Evolutionary conservation across 1,139 yeast genomes (phyloP).

Genomic region (Candida dubliniensis): DNA sequence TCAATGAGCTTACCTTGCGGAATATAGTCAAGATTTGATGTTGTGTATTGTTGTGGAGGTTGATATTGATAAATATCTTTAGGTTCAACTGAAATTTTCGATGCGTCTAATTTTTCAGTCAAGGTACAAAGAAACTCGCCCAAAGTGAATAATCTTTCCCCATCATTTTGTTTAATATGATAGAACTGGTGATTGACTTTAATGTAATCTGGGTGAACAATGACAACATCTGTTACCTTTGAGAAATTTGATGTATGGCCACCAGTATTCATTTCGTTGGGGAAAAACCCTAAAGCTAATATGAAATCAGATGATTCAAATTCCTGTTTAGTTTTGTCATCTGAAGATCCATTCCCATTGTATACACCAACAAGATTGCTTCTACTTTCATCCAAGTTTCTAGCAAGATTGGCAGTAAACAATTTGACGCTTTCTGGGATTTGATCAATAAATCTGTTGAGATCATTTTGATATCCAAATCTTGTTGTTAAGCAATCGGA

Average conservation of each 20-base stretch:
- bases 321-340: slow-evolving; percentile 22
- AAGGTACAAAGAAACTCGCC: slow-evolving; percentile 22
- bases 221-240: slow-evolving; percentile 24
- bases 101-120: slow-evolving; percentile 7
- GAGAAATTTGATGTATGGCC: slow-evolving; percentile 23
- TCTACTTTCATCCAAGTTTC: slow-evolving; percentile 61
- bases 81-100: slow-evolving; percentile 6
- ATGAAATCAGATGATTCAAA: slow-evolving; percentile 48
- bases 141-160: slow-evolving; percentile 21
- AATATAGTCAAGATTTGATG: slow-evolving; percentile 15
- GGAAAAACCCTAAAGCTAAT: slow-evolving; percentile 51
- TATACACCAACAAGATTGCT: slow-evolving; percentile 65
- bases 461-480: slow-evolving; percentile 40
- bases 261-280: slow-evolving; percentile 59
- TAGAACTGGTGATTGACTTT: slow-evolving; percentile 26
- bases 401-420: slow-evolving; percentile 44
- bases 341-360: slow-evolving; percentile 43
- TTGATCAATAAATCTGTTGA: slow-evolving; percentile 47
- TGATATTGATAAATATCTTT: slow-evolving; percentile 2
- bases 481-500: slow-evolving; percentile 68
- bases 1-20: slow-evolving; percentile 31
- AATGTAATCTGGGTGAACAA: slow-evolving; percentile 38
- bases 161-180: slow-evolving; percentile 22
- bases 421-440: slow-evolving; percentile 29
- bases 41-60: slow-evolving; percentile 5